Percentiles rank a stretch among this genome's conserved stretches.
phyloP scores from a whole-genome alignment of 352 stramenopile species.

The Phytophthora fragariaefolia region DNA sequence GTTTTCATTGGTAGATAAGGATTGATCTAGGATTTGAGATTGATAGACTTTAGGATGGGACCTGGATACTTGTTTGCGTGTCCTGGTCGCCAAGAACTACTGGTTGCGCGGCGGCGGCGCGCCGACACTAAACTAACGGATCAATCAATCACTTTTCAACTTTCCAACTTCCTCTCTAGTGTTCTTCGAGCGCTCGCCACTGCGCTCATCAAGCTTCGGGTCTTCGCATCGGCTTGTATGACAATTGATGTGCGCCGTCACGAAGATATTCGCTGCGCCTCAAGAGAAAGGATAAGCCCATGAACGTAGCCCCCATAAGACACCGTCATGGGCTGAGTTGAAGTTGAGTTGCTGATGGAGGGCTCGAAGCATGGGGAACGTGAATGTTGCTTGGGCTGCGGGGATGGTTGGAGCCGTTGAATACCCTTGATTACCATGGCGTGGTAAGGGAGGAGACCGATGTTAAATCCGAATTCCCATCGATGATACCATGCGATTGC shows the following conservation, averaged over 20 bases:
- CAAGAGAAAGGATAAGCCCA: conserved; percentile 32
- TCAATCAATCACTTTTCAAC: too few species aligned
- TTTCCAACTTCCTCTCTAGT: too few species aligned
- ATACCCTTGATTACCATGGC: conserved; percentile 34
- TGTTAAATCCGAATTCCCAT: conserved; percentile 17
- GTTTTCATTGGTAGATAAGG: too few species aligned
- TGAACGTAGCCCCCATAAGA: conserved; percentile 40
- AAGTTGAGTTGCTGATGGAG: conserved; percentile 27
- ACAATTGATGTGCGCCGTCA: neutral
- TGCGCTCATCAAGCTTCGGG: too few species aligned
- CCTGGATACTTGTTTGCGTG: too few species aligned
- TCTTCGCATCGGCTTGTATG: too few species aligned
- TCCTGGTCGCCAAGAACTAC: too few species aligned
- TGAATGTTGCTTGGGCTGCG: conserved; percentile 18
- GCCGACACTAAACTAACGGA: too few species aligned
- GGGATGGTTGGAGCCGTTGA: conserved; percentile 17
- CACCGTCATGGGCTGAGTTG: conserved; percentile 30
- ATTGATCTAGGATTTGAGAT: too few species aligned
- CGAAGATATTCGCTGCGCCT: conserved; percentile 27
- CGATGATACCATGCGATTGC: conserved; percentile 37
- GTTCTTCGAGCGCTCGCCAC: too few species aligned
- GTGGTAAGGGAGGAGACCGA: conserved; percentile 27
- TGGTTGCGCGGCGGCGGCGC: too few species aligned
- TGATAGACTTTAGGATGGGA: too few species aligned
- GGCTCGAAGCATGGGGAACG: conserved; percentile 19